Percentiles rank a stretch among this genome's conserved stretches.
Evolutionary conservation across 2,329 filamentous ascomycete genomes (phyloP).

Genomic region (Curvularia sp.): DNA sequence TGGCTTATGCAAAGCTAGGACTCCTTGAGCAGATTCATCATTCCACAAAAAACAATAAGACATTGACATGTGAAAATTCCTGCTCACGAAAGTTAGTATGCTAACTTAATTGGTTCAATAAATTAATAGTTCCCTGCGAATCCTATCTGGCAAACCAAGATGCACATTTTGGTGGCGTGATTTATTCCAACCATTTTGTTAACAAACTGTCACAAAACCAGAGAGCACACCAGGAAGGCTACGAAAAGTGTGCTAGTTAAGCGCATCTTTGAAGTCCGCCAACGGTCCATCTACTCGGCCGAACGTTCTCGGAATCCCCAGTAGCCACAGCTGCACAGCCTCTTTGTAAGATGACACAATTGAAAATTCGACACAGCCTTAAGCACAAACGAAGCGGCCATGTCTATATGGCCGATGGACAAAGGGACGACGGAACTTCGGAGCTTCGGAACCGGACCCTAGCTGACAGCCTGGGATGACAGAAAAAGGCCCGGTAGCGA

Average conservation of each 20-base stretch:
- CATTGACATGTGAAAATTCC: neutral
- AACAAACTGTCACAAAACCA: neutral
- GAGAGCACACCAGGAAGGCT: neutral
- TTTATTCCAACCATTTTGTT: neutral
- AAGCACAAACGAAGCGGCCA: neutral
- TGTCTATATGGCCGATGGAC: neutral
- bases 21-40: neutral
- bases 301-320: neutral
- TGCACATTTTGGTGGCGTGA: neutral
- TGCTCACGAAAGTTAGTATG: neutral
- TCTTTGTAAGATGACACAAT: neutral
- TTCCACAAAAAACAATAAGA: neutral
- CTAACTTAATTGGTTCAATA: neutral
- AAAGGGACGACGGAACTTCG: neutral
- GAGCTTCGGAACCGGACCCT: neutral
- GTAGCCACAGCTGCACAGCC: neutral
- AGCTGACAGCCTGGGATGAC: neutral
- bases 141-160: neutral
- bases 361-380: neutral
- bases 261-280: neutral
- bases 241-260: neutral
- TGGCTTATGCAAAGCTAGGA: neutral
- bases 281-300: neutral
- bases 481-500: constrained; percentile 3
- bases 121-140: neutral